Base-by-base conservation (phyloP, 768 basidiomycete genomes). In the Tricholomella constricta region DNA sequence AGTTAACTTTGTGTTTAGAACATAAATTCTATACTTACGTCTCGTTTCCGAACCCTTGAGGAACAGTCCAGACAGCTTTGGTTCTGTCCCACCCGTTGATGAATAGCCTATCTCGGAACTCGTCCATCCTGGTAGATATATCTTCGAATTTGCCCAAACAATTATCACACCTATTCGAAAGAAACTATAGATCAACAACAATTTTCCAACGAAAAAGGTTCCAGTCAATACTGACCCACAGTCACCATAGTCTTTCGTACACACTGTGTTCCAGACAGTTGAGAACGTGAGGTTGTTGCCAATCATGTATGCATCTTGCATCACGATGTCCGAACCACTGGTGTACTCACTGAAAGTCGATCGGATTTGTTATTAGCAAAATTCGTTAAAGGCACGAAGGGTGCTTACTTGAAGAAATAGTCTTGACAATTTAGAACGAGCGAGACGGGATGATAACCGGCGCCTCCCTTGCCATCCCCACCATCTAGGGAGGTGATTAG, bases 51-150 rank as follows among this genome's bases (percentile, higher is more conserved):
- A 92, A 92, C 0, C 79, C 89, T 67, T 92, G 90, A 0, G 89
- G 87, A 1, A 91, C 89, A 2, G 84, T 83, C 91, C 89, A 91
- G 0, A 90, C 77, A 1, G 85, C 79, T 63, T 88, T 85, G 5
- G 77, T 81, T 10, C 81, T 72, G 57, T 85, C 83, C 83, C 87
- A 87, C 2, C 86, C 87, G 56, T 85, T 79, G 43, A 80, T 73
- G 54, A 81, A 78, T 14, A 86, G 60, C 19, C 88, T 75, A 44
- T 83, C 70, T 43, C 69, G 69, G 69, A 85, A 90, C 52, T 85
- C 77, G 45, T 88, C 83, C 73, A 90, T 82, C 27, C 89, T 75
- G 0, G 73, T 75, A 10, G 83, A 79, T 47, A 91, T 83, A 61
- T 91, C 89, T 54, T 83, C 79, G 58, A 89, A 87, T n/a, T 67